Base-by-base conservation (phyloP, 139 green algal genomes). In the Mychonastes homosphaera region DNA sequence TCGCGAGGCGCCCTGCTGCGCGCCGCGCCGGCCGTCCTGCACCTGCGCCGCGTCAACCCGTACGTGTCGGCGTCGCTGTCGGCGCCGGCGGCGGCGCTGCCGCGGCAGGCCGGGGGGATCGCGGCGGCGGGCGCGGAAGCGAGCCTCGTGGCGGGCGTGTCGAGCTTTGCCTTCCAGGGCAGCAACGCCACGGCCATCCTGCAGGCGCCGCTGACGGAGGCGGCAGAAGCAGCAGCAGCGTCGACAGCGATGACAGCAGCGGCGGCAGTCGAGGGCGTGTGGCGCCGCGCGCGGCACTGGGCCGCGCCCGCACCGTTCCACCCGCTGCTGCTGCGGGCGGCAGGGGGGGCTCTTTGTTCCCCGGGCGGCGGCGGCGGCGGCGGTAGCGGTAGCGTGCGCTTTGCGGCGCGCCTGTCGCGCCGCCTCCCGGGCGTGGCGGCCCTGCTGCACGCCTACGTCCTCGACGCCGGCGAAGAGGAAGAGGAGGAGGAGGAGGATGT, bases 91-190 rank as follows among this genome's bases (percentile, higher is more conserved):
- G 45, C 30, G 59, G 7, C 44, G 34, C 45, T 77, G 41, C 63
- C 64, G 6, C 47, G 64, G 2, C 58, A 72, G 47, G 9, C 43
- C 3, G 58, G 63, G 10, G 28, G 49, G 27, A 4, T 24, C 15
- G 30, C 40, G 23, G 56, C 1, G 1, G 21, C 19, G 29, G 35
- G 19, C 10, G 41, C 35, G 13, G 56, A 53, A 26, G 3, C 46
- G 19, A 2, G 3, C 6, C 12, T 50, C 6, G 15, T 74, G 19
- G 52, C 39, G 15, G 84, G 84, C 21, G 63, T 88, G 24, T 87
- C 78, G 63, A 69, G 71, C 40, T 92, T 92, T 72, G 84, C 84
- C 19, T 92, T 90, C 67, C 83, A 91, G 67, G 79, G 75, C 47
- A 84, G 75, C 43, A 84, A 87, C 44, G 71, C 74, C 1, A 75